Conservation (phyloP, 768 basidiomycete species). For the Ephemerocybe angulata region DNA sequence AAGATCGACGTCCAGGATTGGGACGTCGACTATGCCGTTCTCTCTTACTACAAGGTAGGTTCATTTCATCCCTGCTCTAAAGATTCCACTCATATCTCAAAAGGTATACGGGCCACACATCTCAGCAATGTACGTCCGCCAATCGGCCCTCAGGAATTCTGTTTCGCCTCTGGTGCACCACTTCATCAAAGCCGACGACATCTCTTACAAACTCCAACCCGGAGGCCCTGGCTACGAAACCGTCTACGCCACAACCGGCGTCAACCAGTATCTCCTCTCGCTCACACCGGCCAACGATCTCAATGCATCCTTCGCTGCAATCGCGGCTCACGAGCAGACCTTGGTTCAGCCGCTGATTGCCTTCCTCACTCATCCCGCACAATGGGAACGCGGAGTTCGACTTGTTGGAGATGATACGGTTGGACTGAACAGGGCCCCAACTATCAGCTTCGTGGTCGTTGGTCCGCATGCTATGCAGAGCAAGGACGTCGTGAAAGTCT, state of each 20-base stretch:
- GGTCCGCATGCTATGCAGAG: slow-evolving; percentile 56
- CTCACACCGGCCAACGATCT: slow-evolving; percentile 50
- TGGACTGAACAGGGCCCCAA: slow-evolving; percentile 52
- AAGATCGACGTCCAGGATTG: slow-evolving; percentile 68
- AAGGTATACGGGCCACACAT: slow-evolving; percentile 76
- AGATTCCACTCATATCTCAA: background rate
- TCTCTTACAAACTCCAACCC: slow-evolving; percentile 62
- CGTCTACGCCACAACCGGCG: slow-evolving; percentile 55
- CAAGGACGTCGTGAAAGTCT: slow-evolving; percentile 56
- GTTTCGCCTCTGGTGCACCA: slow-evolving; percentile 64
- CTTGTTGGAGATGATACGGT: slow-evolving; percentile 59
- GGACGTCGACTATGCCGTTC: slow-evolving; percentile 72
- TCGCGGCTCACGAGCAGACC: slow-evolving; percentile 58
- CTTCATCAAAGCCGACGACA: slow-evolving; percentile 50
- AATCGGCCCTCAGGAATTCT: slow-evolving; percentile 43
- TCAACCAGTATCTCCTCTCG: slow-evolving; percentile 60
- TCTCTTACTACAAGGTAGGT: slow-evolving; percentile 72
- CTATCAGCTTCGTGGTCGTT: slow-evolving; percentile 67
- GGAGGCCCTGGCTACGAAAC: slow-evolving; percentile 77
- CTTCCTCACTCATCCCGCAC: slow-evolving; percentile 49
- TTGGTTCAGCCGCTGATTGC: slow-evolving; percentile 52
- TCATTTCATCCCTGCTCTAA: background rate
- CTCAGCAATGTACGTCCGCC: slow-evolving; percentile 61
- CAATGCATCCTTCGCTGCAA: slow-evolving; percentile 49
- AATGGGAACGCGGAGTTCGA: slow-evolving; percentile 56